phyloP scores from a whole-genome alignment of 169 alveolate species.

The Babesia divergens region DNA sequence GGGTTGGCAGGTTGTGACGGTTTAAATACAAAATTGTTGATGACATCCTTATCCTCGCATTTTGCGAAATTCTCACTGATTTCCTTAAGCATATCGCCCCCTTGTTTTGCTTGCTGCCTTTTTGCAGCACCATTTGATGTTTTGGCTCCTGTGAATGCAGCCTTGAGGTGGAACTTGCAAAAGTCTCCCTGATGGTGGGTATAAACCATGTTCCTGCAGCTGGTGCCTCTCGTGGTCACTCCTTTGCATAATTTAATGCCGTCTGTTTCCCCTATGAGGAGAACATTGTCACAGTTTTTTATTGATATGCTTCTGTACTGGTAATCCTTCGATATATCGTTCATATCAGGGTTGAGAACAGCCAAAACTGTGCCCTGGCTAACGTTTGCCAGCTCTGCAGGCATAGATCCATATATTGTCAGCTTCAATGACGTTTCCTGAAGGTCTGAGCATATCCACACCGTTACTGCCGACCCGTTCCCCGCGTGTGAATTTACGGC shows the following conservation, averaged over 20 bases:
- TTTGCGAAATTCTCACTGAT: neutral
- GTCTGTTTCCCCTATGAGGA: slow-evolving; percentile 55
- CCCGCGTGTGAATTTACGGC: slow-evolving; percentile 7
- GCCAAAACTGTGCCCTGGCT: slow-evolving; percentile 48
- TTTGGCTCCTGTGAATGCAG: slow-evolving; percentile 1
- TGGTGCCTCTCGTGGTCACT: slow-evolving; percentile 40
- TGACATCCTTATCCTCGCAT: neutral
- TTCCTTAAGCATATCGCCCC: neutral
- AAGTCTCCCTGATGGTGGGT: slow-evolving; percentile 59
- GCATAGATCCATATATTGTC: slow-evolving; percentile 8
- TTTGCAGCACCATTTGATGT: neutral
- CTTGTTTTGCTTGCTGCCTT: neutral
- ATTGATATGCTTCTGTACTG: slow-evolving; percentile 32
- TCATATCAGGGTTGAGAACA: slow-evolving; percentile 59
- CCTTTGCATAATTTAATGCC: slow-evolving; percentile 48
- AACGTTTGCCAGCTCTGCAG: slow-evolving; percentile 10
- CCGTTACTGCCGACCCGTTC: slow-evolving; percentile 19
- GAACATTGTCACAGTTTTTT: slow-evolving; percentile 32
- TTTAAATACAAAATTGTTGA: neutral
- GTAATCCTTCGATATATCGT: neutral
- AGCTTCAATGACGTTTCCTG: slow-evolving; percentile 32
- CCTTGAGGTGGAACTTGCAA: slow-evolving; percentile 58
- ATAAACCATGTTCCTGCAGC: slow-evolving; percentile 53
- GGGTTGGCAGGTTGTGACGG: slow-evolving; percentile 11
- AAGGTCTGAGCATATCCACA: slow-evolving; percentile 55